A percentile compares a stretch with the other conserved stretches of the same genome.
phyloP scores from a whole-genome alignment of 179 eudicot species.

The Camellia oleifera region DNA sequence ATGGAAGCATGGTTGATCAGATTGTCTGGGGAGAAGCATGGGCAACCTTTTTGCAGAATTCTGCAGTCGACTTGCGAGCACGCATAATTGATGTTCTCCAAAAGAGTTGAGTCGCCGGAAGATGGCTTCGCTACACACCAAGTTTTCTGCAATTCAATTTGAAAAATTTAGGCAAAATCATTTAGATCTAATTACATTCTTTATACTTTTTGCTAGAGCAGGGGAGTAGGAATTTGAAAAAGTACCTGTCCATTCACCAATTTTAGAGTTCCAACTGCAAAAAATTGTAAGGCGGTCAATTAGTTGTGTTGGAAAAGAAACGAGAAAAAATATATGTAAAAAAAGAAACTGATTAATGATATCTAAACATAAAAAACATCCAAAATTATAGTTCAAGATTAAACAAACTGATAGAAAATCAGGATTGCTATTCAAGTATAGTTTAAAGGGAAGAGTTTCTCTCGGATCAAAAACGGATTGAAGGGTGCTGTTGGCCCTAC shows the following conservation, averaged over 20 bases:
- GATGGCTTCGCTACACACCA: constrained; percentile 96
- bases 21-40: constrained; percentile 58
- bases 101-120: constrained; percentile 36
- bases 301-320: no score
- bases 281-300: background rate
- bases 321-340: no score
- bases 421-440: no score
- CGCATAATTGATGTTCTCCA: constrained; percentile 56
- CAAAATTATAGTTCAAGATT: no score
- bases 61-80: constrained; percentile 74
- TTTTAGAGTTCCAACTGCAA: constrained; percentile 39
- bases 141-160: constrained; percentile 45
- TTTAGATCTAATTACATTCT: background rate
- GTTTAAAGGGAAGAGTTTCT: no score
- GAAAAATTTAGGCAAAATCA: background rate
- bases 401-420: no score
- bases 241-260: constrained; percentile 48
- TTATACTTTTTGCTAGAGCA: background rate
- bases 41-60: constrained; percentile 41
- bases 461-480: no score
- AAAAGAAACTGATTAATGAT: no score
- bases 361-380: no score
- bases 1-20: constrained; percentile 72
- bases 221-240: background rate
- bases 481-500: no score